These are phyloP conservation scores for Xylaria nigripes DNA, from an alignment of 495 filamentous ascomycete species.

Conservation along the genomic window DNA sequence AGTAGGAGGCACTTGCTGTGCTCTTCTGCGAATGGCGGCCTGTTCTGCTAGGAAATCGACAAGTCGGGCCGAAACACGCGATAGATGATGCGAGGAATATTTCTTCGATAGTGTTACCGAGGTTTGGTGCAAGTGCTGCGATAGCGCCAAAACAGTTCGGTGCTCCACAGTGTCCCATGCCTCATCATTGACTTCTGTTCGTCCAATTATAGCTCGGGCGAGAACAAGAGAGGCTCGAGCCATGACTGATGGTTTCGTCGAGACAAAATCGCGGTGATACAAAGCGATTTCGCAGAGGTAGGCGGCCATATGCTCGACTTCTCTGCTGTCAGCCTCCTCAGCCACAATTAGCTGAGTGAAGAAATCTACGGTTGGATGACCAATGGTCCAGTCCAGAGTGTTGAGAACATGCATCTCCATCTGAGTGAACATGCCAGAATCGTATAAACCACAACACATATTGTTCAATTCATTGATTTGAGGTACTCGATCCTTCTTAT, in stretches of 20 bases:
- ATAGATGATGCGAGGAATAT: conserved; percentile 73
- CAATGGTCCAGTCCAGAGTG: conserved; percentile 93
- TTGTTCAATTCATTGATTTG: conserved; percentile 93
- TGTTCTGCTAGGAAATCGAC: conserved; percentile 82
- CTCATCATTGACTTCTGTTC: conserved; percentile 62
- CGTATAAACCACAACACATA: conserved; percentile 98
- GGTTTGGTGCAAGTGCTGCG: conserved; percentile 78
- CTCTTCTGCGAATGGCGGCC: conserved; percentile 57
- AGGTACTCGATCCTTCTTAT: conserved; percentile 94
- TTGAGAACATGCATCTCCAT: conserved; percentile 99
- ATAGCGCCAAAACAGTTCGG: conserved; percentile 67
- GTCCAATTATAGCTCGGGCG: conserved; percentile 75
- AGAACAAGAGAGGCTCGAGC: conserved; percentile 80
- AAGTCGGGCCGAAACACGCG: conserved; percentile 69
- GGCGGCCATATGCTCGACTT: conserved; percentile 88
- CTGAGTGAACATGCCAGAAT: conserved; percentile 99
- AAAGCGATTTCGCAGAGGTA: conserved; percentile 92
- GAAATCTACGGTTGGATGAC: conserved; percentile 88
- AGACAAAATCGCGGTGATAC: conserved; percentile 94
- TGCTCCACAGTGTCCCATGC: conserved; percentile 82
- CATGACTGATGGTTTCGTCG: conserved; percentile 79
- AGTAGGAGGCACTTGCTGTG: conserved; percentile 49
- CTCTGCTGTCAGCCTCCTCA: conserved; percentile 64
- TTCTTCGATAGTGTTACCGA: conserved; percentile 81
- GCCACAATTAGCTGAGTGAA: conserved; percentile 72